Evolutionary conservation across 2,329 filamentous ascomycete genomes (phyloP).

Genomic region (Plectosphaerella cucumerina): DNA sequence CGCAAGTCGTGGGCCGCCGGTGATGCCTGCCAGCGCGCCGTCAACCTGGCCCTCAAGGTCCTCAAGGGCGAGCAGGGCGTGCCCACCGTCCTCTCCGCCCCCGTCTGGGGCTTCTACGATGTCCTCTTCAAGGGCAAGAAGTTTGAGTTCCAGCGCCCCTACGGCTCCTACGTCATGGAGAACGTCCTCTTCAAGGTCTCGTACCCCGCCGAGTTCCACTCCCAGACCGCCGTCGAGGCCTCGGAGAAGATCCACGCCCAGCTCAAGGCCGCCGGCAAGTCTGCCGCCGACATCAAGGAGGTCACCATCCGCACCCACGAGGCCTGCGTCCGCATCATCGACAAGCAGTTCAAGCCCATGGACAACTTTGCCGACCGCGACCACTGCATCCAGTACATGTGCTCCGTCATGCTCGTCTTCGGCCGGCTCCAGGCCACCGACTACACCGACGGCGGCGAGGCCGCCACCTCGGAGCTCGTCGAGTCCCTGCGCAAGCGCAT

Average conservation of each 20-base stretch:
- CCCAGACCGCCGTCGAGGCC: slow-evolving; percentile 94
- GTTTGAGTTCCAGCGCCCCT: slow-evolving; percentile 93
- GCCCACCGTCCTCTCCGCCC: slow-evolving; percentile 87
- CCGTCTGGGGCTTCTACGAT: slow-evolving; percentile 98
- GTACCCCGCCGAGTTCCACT: slow-evolving; percentile 97
- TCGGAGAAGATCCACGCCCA: slow-evolving; percentile 83
- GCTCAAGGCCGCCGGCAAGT: slow-evolving; percentile 82
- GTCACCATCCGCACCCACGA: slow-evolving; percentile 96
- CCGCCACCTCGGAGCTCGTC: slow-evolving; percentile 82
- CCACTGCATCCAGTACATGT: slow-evolving; percentile 99
- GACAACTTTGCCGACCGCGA: slow-evolving; percentile 99
- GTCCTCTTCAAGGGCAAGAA: slow-evolving; percentile 94
- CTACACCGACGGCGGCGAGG: slow-evolving; percentile 90
- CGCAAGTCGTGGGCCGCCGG: slow-evolving; percentile 98
- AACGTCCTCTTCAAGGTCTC: slow-evolving; percentile 99
- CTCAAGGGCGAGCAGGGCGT: slow-evolving; percentile 87
- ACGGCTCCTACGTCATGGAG: slow-evolving; percentile 99
- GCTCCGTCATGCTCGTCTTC: slow-evolving; percentile 90
- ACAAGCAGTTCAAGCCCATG: slow-evolving; percentile 99
- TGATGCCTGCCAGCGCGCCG: slow-evolving; percentile 93
- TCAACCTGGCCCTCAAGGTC: slow-evolving; percentile 88
- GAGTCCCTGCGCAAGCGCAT: slow-evolving; percentile 92
- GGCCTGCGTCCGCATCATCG: slow-evolving; percentile 97
- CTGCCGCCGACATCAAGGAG: slow-evolving; percentile 86
- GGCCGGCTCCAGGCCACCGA: slow-evolving; percentile 90